These are phyloP conservation scores for Chlorella sp. DNA, from an alignment of 139 green algal genomes.

Conservation along the genomic window DNA sequence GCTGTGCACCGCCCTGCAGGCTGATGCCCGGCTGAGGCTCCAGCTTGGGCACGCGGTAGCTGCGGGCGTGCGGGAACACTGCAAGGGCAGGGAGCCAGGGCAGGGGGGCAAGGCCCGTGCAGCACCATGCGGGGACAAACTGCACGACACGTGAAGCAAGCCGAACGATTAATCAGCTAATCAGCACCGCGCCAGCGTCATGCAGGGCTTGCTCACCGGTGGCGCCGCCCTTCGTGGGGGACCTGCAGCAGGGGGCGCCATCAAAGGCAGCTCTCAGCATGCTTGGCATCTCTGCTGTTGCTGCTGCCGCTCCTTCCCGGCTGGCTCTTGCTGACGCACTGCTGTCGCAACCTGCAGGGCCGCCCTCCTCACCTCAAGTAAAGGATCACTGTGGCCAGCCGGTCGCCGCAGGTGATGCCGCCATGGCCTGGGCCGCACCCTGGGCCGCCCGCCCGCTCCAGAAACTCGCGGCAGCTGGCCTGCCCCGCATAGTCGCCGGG, in stretches of 20 bases:
- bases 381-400: slow-evolving; percentile 56
- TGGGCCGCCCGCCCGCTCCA: slow-evolving; percentile 46
- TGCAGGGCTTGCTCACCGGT: not conserved
- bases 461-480: slow-evolving; percentile 27
- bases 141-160: too few relatives aligned
- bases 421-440: slow-evolving; percentile 39
- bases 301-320: too few relatives aligned
- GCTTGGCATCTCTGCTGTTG: too few relatives aligned
- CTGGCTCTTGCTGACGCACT: too few relatives aligned
- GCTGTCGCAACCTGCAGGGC: not conserved
- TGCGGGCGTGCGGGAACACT: not conserved
- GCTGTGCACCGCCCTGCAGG: too few relatives aligned
- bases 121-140: too few relatives aligned
- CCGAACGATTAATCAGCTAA: too few relatives aligned
- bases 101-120: too few relatives aligned
- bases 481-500: not conserved
- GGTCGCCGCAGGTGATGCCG: slow-evolving; percentile 49
- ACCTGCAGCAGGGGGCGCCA: not conserved
- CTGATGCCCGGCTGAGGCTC: not conserved
- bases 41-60: not conserved
- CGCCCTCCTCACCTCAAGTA: slow-evolving; percentile 35
- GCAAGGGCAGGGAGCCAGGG: too few relatives aligned
- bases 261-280: too few relatives aligned
- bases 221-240: not conserved
- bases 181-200: too few relatives aligned